Base-by-base conservation (phyloP, 352 stramenopile genomes). In the Phytophthora megakarya region DNA sequence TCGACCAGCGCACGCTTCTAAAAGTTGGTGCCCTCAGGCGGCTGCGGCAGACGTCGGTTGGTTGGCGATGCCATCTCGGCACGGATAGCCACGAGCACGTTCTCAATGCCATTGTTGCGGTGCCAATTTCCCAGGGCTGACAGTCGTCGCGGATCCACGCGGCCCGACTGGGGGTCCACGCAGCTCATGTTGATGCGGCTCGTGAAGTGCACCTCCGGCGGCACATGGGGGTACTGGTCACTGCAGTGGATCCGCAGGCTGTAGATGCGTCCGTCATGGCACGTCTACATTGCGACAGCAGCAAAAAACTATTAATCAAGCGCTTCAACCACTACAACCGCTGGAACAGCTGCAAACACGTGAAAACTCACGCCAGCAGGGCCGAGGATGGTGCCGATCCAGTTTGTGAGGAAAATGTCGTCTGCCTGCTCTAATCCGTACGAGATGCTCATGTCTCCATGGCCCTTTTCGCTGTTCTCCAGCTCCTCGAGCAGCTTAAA, bases 401-500 rank as follows among this genome's bases (percentile, higher is more conserved):
- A 99, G 72, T 98, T 96, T 67, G 92, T 97, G 61, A 99, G 86
- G 79, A 99, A 99, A 69, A 98, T 99, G 81, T 99, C 97, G 61
- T 97, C 94, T 45, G 84, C 84, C 72, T 99, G 92, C 56, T 98
- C 95, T 43, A 99, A 84, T 38, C 97, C 97, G 63, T 97, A 97
- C 76, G 87, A 97, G 52, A 97, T 96, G 76, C 88, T 98, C 88
- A 97, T 97, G 80, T 98, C 91, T 47, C 91, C 89, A 68, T 93
- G 86, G 26, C 92, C 92, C 75, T 98, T 98, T 69, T 98, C 92
- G 30, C 84, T 91, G 68, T 79, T 93, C 61, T 98, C 92, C 60
- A 98, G 75, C 75, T 98, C 92, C 72, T 98, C 92, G 61, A 98
- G 75, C 56, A 98, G 74, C 87, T 98, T 98, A 72, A 98, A 98